A percentile compares a stretch with the other conserved stretches of the same genome.
Conservation (phyloP, 768 basidiomycete genomes). For the Boletus rubescentipes region DNA sequence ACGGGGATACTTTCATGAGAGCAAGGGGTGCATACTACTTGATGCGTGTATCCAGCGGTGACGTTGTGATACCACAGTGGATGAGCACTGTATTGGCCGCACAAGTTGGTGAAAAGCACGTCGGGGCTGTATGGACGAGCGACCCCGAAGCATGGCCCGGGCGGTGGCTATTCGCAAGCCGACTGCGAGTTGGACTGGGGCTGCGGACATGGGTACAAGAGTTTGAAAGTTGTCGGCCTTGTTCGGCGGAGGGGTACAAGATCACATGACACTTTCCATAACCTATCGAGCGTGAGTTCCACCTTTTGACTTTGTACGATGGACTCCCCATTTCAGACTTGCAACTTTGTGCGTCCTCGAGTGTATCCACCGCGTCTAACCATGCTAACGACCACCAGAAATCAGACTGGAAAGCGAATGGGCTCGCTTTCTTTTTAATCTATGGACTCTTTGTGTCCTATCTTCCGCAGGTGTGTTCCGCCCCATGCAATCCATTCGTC, state of each 20-base stretch:
- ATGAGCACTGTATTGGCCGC: neutral
- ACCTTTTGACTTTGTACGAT: neutral
- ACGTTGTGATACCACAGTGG: neutral
- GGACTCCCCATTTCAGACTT: conserved; percentile 3
- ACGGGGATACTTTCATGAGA: neutral
- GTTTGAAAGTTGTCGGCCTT: too few relatives aligned
- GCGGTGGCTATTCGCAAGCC: conserved; percentile 8
- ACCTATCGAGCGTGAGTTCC: too few relatives aligned
- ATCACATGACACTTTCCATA: neutral
- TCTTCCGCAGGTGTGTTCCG: conserved; percentile 63
- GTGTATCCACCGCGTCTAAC: fast-evolving
- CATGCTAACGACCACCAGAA: conserved; percentile 40
- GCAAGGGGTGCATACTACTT: conserved; percentile 7
- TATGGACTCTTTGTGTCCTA: conserved; percentile 83
- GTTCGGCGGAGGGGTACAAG: neutral
- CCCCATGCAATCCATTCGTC: neutral
- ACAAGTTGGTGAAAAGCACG: conserved; percentile 14
- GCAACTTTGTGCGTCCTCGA: conserved; percentile 19
- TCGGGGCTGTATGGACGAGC: conserved; percentile 1
- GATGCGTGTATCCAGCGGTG: conserved; percentile 19
- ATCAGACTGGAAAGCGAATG: conserved; percentile 65
- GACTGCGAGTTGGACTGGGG: conserved; percentile 10
- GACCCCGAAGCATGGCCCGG: neutral
- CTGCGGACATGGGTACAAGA: neutral
- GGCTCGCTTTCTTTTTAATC: conserved; percentile 63